Evolutionary conservation across 108 stramenopile genomes (phyloP).

Genomic region (Fragilaria radians): DNA sequence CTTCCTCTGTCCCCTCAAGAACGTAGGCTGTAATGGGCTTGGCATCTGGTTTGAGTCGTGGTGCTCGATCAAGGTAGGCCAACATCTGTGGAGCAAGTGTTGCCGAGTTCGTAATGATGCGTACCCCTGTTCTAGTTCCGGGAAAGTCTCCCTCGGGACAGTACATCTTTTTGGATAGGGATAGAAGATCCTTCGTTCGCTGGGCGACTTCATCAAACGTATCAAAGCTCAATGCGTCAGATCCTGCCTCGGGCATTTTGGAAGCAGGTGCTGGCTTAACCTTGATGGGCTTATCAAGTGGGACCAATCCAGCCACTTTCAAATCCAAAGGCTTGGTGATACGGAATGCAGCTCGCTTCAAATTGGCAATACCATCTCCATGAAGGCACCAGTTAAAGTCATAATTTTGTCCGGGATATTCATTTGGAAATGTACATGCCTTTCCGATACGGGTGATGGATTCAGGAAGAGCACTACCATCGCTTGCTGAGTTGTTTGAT

Average conservation of each 20-base stretch:
- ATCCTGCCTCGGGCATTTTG: constrained; percentile 72
- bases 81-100: constrained; percentile 56
- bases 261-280: constrained; percentile 23
- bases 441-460: constrained; percentile 58
- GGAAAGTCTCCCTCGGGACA: constrained; percentile 86
- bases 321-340: constrained; percentile 83
- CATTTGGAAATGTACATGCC: constrained; percentile 61
- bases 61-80: constrained; percentile 79
- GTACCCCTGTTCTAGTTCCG: constrained; percentile 58
- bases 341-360: constrained; percentile 76
- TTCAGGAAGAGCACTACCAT: constrained; percentile 34
- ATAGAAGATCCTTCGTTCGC: constrained; percentile 60
- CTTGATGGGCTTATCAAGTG: constrained; percentile 59
- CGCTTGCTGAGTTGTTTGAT: neutral
- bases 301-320: constrained; percentile 66
- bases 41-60: constrained; percentile 50
- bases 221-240: constrained; percentile 68
- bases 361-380: constrained; percentile 81
- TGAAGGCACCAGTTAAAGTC: constrained; percentile 86
- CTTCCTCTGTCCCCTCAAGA: constrained; percentile 45
- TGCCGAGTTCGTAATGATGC: constrained; percentile 68
- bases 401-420: constrained; percentile 83
- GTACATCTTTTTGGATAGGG: constrained; percentile 52
- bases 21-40: constrained; percentile 76
- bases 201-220: constrained; percentile 62